Evolutionary conservation across 176 grass and related monocot genomes (phyloP).

Genomic region (Aegilops umbellulata): DNA sequence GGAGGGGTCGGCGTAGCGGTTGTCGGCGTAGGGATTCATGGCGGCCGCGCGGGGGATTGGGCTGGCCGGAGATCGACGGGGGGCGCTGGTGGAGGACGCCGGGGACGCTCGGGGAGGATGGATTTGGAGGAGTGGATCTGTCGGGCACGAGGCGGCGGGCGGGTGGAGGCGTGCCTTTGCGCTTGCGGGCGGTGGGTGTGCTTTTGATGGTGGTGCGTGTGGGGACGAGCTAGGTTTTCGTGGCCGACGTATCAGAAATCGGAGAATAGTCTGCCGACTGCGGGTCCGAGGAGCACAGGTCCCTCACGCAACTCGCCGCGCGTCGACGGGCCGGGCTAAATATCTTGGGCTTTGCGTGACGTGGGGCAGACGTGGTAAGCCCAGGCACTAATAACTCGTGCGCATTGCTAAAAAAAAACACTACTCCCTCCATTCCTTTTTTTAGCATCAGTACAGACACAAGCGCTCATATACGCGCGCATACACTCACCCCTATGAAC

Average conservation of each 20-base stretch:
- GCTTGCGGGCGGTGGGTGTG: neutral
- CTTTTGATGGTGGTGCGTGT: constrained; percentile 24
- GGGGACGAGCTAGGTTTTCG: constrained; percentile 1
- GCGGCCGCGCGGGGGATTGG: neutral
- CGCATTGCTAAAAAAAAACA: no score
- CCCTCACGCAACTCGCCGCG: neutral
- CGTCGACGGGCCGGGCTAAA: neutral
- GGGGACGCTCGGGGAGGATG: neutral
- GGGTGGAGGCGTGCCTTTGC: neutral
- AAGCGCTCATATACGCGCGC: no score
- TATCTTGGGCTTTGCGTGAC: neutral
- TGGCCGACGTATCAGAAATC: constrained; percentile 13
- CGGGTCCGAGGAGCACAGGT: neutral
- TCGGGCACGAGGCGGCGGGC: constrained; percentile 26
- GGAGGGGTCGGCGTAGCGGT: constrained; percentile 75
- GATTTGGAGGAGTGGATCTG: constrained; percentile 29
- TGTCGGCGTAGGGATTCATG: constrained; percentile 78
- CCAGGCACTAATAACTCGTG: no score
- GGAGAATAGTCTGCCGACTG: neutral
- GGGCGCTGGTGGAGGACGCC: neutral
- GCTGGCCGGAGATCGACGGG: neutral
- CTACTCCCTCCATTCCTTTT: no score
- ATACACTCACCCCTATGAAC: no score
- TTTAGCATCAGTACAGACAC: no score
- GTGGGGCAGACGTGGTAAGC: no score